A percentile compares a stretch with the other conserved stretches of the same genome.
Conservation (phyloP, 2,329 filamentous ascomycete genomes). For the Talaromyces amestolkiae region DNA sequence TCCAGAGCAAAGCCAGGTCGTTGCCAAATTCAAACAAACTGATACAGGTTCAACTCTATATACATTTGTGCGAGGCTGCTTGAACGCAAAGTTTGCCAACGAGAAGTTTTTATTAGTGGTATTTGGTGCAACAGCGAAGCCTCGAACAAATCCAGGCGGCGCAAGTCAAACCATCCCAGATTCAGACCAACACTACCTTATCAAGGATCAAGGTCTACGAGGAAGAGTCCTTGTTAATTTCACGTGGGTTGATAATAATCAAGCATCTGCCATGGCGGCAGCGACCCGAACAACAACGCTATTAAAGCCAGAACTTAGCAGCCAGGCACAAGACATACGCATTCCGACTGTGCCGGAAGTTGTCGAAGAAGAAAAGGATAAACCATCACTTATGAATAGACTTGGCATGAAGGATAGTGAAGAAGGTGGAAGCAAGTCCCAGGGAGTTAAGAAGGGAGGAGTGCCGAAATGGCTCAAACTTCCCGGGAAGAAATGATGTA, state of each 20-base stretch:
- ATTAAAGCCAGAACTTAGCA: conserved; percentile 60
- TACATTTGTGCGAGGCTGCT: conserved; percentile 67
- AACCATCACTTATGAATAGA: conserved; percentile 20
- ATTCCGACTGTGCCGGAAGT: conserved; percentile 56
- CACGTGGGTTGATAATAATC: conserved; percentile 61
- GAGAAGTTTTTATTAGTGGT: conserved; percentile 72
- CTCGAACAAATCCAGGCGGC: conserved; percentile 7
- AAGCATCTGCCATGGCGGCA: conserved; percentile 52
- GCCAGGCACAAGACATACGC: conserved; percentile 64
- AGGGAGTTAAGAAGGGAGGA: conserved; percentile 33
- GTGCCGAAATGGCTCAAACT: conserved; percentile 72
- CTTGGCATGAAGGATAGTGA: conserved; percentile 34
- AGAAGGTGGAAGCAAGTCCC: conserved; percentile 32
- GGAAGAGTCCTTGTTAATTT: conserved; percentile 73
- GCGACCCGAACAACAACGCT: conserved; percentile 54
- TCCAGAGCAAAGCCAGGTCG: conserved; percentile 77
- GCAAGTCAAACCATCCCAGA: conserved; percentile 35
- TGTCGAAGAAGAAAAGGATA: conserved; percentile 40
- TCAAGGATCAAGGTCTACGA: conserved; percentile 68
- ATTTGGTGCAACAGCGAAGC: conserved; percentile 34
- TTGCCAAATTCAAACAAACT: conserved; percentile 65
- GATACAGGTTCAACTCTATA: conserved; percentile 74
- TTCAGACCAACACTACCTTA: conserved; percentile 55
- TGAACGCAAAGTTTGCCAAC: conserved; percentile 55
- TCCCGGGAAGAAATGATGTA: conserved; percentile 64